A percentile compares a stretch with the other conserved stretches of the same genome.
These are phyloP conservation scores for Fraxinus velutina DNA, from an alignment of 305 asterid genomes.

Conservation along the genomic window DNA sequence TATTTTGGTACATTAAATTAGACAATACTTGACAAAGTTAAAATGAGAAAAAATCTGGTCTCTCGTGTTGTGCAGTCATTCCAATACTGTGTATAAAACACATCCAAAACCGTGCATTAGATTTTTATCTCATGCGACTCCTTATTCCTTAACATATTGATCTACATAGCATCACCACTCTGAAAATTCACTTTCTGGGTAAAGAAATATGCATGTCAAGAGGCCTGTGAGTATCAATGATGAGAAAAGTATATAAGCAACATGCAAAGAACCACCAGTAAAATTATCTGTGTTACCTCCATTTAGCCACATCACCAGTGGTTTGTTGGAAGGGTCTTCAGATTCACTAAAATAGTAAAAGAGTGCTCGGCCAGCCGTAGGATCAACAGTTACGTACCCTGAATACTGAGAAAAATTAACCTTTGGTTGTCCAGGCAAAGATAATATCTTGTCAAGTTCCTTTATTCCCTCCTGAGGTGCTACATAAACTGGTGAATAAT, in stretches of 20 bases:
- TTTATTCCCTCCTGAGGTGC: conserved; percentile 40
- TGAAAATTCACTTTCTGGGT: not conserved
- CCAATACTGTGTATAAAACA: not conserved
- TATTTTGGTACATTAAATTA: not conserved
- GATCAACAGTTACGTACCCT: conserved; percentile 53
- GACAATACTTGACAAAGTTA: not conserved
- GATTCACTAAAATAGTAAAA: conserved; percentile 55
- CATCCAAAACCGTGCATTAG: not conserved
- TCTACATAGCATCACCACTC: not conserved
- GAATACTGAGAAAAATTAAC: conserved; percentile 51
- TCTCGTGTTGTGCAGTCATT: not conserved
- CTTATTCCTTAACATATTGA: not conserved
- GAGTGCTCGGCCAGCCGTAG: conserved; percentile 49
- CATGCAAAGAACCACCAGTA: not conserved
- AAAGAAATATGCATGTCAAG: not conserved
- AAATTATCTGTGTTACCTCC: not conserved
- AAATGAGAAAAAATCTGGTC: not conserved
- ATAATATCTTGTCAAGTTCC: conserved; percentile 34
- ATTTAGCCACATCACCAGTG: conserved; percentile 62
- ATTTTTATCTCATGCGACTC: not conserved
- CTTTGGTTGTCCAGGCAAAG: conserved; percentile 57
- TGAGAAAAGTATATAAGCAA: not conserved
- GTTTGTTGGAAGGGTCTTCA: conserved; percentile 37
- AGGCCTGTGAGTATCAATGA: not conserved
- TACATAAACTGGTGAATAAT: conserved; percentile 28